Conservation (phyloP, 78 protist genomes). For the Emiliania huxleyi region DNA sequence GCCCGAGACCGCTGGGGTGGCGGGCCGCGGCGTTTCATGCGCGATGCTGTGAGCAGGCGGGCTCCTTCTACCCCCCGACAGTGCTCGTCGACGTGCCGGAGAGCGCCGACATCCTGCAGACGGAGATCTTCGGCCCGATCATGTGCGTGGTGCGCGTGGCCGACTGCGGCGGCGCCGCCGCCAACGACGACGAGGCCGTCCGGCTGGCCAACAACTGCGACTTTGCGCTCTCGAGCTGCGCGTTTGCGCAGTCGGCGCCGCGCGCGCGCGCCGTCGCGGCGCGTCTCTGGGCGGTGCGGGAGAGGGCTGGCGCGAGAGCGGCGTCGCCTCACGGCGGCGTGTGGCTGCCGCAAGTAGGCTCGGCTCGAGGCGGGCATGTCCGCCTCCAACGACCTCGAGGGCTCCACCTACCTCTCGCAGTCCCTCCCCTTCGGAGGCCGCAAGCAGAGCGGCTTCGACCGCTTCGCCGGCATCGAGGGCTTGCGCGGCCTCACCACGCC, state of each 20-base stretch:
- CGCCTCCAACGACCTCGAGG: constrained; percentile 14
- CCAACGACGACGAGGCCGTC: background rate
- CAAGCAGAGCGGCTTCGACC: constrained; percentile 1
- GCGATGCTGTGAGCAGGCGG: too few relatives aligned
- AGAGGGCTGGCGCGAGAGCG: too few relatives aligned
- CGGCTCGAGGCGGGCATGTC: background rate
- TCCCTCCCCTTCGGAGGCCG: constrained; percentile 32
- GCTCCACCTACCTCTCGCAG: background rate
- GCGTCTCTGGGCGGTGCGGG: too few relatives aligned
- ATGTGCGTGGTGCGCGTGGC: background rate
- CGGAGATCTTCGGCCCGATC: background rate
- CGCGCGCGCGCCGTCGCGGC: background rate
- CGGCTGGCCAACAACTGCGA: background rate
- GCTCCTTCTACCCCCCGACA: too few relatives aligned
- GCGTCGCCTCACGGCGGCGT: too few relatives aligned
- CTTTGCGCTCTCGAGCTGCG: background rate
- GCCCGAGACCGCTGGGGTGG: too few relatives aligned
- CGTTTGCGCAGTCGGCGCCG: background rate
- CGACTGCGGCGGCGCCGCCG: too few relatives aligned
- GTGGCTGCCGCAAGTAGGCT: too few relatives aligned
- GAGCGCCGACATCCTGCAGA: too few relatives aligned
- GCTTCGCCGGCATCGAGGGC: constrained; percentile 19
- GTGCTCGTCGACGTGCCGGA: too few relatives aligned
- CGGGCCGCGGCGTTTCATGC: too few relatives aligned
- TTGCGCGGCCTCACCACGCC: background rate